Base-by-base conservation (phyloP, 129 eudicot species). In the Smallanthus sonchifolius region DNA sequence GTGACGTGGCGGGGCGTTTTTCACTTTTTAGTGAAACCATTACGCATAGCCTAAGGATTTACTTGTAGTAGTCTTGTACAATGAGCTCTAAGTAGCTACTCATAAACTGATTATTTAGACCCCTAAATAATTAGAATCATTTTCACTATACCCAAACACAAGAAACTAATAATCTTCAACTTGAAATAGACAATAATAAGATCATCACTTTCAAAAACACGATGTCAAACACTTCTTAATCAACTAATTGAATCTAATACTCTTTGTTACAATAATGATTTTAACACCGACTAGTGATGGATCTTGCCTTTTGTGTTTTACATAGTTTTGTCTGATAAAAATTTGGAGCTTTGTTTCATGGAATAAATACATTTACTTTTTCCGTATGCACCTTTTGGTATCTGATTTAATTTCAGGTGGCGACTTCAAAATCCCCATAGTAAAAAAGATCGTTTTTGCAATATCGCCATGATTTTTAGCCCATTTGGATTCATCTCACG, bases 401-500 rank as follows among this genome's bases (percentile, higher is more conserved):
- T 68, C 30, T 20, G 32, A 28, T 54, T 34, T 16, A 42, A 62
- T 76, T 87, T 77, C 91, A 90, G 96, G 84, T 77, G 75, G 79
- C 84, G 73, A 70, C 72, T 71, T 83, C 82, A 75, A 70, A 82
- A 44, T 37, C 63, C 70, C 9, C 57, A 48, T 56, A 73, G 49
- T 47, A 76, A 47, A 42, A 79, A 75, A 70, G 77, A 75, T 14
- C 74, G 59, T 11, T 16, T 70, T 65, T 70, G 69, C 43, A 80
- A 54, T 7, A 57, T 43, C 49, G 7, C 82, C 37, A 49, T 69
- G 69, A 70, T 51, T 63, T 35, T 60, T 45, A 71, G 52, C 40
- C 74, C 83, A 15, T 67, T 80, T 59, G 74, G 79, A 38, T 75
- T 24, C n/a, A 84, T 56, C 73, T 79, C 83, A 48, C 45, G 77